These are phyloP conservation scores for Bertia moriformis DNA, from an alignment of 2,329 filamentous ascomycete species.

Conservation along the genomic window DNA sequence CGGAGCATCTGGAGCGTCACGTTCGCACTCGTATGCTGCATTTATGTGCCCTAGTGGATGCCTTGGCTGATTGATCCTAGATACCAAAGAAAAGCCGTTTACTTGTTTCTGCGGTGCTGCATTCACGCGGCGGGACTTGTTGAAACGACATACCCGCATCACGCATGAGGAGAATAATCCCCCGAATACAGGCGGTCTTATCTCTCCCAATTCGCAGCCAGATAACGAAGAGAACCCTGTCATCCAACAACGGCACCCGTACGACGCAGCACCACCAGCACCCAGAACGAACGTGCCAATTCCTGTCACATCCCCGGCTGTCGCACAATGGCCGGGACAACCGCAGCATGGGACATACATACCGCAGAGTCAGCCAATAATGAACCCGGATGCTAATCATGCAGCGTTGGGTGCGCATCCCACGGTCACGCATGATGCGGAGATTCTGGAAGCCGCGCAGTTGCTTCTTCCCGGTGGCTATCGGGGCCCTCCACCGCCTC, in stretches of 20 bases:
- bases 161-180: slow-evolving; percentile 15
- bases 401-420: background rate
- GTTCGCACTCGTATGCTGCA: slow-evolving; percentile 28
- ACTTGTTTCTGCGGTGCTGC: slow-evolving; percentile 26
- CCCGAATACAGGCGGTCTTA: no score
- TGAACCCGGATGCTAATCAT: background rate
- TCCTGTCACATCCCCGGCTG: background rate
- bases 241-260: background rate
- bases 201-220: background rate
- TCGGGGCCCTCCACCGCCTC: background rate
- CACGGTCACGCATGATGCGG: background rate
- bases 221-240: background rate
- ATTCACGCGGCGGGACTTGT: slow-evolving; percentile 26
- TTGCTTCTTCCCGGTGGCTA: background rate
- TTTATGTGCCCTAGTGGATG: no score
- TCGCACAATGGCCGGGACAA: background rate
- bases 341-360: background rate
- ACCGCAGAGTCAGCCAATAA: background rate
- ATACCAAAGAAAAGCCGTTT: slow-evolving; percentile 32
- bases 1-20: slow-evolving; percentile 29
- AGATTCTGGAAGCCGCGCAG: background rate
- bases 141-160: slow-evolving; percentile 27
- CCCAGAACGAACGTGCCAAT: background rate
- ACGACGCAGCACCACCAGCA: background rate
- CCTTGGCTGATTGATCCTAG: slow-evolving; percentile 9